These are phyloP conservation scores for Thelonectria blattea DNA, from an alignment of 2,329 filamentous ascomycete species.

Conservation along the genomic window DNA sequence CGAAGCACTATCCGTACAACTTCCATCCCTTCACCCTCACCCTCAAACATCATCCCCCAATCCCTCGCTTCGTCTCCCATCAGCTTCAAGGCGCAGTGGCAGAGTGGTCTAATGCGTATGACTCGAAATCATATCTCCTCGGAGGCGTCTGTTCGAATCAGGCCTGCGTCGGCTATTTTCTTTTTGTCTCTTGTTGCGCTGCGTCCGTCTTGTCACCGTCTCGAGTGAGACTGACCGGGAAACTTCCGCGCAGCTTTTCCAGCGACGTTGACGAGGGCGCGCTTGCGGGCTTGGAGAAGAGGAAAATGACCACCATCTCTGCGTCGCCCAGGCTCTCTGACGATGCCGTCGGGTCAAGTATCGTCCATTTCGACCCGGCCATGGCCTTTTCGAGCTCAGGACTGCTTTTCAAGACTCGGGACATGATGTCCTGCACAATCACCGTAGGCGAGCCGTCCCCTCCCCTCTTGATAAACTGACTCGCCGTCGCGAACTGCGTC, in stretches of 20 bases:
- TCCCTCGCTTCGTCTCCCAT: not conserved
- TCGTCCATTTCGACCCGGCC: not conserved
- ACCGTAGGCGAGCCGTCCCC: not conserved
- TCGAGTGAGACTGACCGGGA: too few species aligned
- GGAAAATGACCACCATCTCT: not conserved
- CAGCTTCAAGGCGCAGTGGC: not conserved
- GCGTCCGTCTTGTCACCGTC: too few species aligned
- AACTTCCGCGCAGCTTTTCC: not conserved
- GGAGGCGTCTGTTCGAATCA: conserved; percentile 2
- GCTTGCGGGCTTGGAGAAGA: not conserved
- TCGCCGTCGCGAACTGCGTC: not conserved
- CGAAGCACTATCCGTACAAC: too few species aligned
- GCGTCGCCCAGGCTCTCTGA: not conserved
- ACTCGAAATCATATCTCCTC: conserved; percentile 1
- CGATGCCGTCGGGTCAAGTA: not conserved
- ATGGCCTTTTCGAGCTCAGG: not conserved
- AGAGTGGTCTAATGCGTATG: conserved; percentile 3
- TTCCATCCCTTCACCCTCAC: not conserved
- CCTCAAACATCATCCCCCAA: not conserved
- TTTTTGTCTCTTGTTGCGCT: not conserved
- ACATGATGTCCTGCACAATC: not conserved
- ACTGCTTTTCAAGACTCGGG: not conserved
- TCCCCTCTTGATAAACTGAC: not conserved
- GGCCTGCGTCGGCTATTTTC: not conserved
- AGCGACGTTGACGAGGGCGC: not conserved